phyloP scores from a whole-genome alignment of 495 filamentous ascomycete species.

The Hypoxylon cercidicola region DNA sequence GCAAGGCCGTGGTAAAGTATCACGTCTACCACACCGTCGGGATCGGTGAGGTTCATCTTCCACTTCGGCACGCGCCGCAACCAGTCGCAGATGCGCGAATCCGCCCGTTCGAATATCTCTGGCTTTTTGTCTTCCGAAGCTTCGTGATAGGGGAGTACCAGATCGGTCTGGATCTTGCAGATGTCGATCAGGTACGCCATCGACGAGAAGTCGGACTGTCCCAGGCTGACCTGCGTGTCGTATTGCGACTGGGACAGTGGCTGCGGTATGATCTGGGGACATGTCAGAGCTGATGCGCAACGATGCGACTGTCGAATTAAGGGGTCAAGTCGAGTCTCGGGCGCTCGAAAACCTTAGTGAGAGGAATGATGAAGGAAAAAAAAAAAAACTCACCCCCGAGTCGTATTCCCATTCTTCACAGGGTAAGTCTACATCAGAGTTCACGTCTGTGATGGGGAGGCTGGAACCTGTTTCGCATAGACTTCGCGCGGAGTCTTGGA shows the following conservation, averaged over 20 bases:
- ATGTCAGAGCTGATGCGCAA: conserved; percentile 15
- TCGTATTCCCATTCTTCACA: conserved; percentile 71
- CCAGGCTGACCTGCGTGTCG: conserved; percentile 63
- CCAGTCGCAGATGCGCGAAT: conserved; percentile 75
- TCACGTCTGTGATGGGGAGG: conserved; percentile 46
- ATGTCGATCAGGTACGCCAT: conserved; percentile 67
- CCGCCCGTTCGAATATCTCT: conserved; percentile 61
- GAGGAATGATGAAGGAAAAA: no score
- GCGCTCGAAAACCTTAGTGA: no score
- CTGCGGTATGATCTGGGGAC: conserved; percentile 59
- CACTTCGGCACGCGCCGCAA: conserved; percentile 71
- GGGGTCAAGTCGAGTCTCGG: no score
- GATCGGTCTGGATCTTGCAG: conserved; percentile 68
- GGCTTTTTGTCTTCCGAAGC: conserved; percentile 29
- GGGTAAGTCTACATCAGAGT: conserved; percentile 65
- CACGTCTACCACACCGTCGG: conserved; percentile 71
- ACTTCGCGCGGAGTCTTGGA: conserved; percentile 65
- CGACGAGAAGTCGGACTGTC: conserved; percentile 65
- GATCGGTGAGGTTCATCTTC: conserved; percentile 70
- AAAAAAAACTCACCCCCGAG: conserved; percentile 58
- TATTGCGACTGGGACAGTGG: conserved; percentile 67
- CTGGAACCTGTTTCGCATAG: conserved; percentile 42
- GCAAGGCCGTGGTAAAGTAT: conserved; percentile 76
- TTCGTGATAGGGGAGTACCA: conserved; percentile 59
- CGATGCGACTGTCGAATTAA: neutral